These are phyloP conservation scores for Aspergillus bombycis DNA, from an alignment of 2,329 filamentous ascomycete genomes.

Conservation along the genomic window DNA sequence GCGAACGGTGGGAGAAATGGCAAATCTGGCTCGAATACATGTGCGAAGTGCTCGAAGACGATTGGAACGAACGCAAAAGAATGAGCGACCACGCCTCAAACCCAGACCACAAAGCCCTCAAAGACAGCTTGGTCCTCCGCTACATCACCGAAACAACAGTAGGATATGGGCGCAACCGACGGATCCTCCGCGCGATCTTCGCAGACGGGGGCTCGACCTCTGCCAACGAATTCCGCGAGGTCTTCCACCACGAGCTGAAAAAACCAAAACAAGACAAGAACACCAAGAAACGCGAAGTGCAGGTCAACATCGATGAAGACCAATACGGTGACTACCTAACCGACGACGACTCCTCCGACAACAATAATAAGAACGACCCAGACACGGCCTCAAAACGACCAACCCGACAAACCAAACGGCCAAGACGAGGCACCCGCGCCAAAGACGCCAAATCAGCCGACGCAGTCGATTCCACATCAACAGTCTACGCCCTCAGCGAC, in stretches of 20 bases:
- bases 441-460: conserved; percentile 7
- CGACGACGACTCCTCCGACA: conserved; percentile 27
- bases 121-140: conserved; percentile 47
- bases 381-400: conserved; percentile 17
- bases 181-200: conserved; percentile 52
- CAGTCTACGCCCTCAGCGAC: conserved; percentile 20
- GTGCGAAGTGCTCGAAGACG: conserved; percentile 48
- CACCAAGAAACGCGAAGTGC: conserved; percentile 43
- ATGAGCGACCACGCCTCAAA: conserved; percentile 11
- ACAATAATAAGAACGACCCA: conserved; percentile 15
- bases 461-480: neutral
- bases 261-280: conserved; percentile 29
- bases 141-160: conserved; percentile 41
- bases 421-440: conserved; percentile 29
- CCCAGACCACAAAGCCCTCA: conserved; percentile 24
- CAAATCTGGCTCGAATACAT: conserved; percentile 77
- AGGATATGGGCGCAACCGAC: conserved; percentile 40
- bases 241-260: conserved; percentile 51
- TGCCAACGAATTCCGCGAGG: conserved; percentile 47
- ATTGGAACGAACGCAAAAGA: conserved; percentile 43
- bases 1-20: conserved; percentile 80
- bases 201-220: conserved; percentile 45
- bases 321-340: conserved; percentile 51
- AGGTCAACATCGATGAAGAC: conserved; percentile 50
- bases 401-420: conserved; percentile 37